These are phyloP conservation scores for Leishmania major DNA, from an alignment of 208 protist genomes.

Conservation along the genomic window DNA sequence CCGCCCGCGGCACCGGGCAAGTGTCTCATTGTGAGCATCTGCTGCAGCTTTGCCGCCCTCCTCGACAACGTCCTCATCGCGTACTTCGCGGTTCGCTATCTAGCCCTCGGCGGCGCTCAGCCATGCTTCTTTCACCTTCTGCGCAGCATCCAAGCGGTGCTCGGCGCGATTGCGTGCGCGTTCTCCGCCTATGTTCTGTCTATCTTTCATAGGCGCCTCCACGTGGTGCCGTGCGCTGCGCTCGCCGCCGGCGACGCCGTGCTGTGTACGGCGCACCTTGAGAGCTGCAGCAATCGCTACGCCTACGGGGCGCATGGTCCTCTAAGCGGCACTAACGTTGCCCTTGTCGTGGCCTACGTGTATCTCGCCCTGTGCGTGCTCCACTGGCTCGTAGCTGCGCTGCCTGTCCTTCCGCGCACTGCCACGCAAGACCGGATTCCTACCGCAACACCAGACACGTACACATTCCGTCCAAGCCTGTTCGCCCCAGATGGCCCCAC, in stretches of 20 bases:
- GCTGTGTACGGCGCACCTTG: conserved; percentile 25
- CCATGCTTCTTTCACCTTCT: conserved; percentile 59
- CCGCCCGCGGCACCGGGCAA: conserved; percentile 33
- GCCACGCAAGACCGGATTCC: conserved; percentile 21
- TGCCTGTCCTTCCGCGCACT: conserved; percentile 42
- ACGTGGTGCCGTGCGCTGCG: conserved; percentile 35
- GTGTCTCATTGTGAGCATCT: conserved; percentile 45
- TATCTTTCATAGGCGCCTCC: conserved; percentile 17
- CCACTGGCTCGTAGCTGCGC: conserved; percentile 37
- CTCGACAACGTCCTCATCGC: conserved; percentile 36
- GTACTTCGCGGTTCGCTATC: conserved; percentile 63
- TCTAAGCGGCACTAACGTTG: conserved; percentile 11
- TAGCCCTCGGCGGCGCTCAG: conserved; percentile 40
- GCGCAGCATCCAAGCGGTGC: conserved; percentile 40
- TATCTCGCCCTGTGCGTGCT: conserved; percentile 47
- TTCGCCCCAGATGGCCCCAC: conserved; percentile 78
- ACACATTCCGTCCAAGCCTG: conserved; percentile 63
- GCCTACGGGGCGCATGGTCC: conserved; percentile 20
- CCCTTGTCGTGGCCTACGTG: conserved; percentile 37
- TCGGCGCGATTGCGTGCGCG: conserved; percentile 38
- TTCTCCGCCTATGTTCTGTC: conserved; percentile 63
- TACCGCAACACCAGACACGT: conserved; percentile 63
- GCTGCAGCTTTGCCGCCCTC: conserved; percentile 45
- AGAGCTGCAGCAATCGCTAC: conserved; percentile 23
- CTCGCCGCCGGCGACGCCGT: conserved; percentile 16